These are phyloP conservation scores for Lentinula novae-zelandiae DNA, from an alignment of 1,284 basidiomycete genomes.

Conservation along the genomic window DNA sequence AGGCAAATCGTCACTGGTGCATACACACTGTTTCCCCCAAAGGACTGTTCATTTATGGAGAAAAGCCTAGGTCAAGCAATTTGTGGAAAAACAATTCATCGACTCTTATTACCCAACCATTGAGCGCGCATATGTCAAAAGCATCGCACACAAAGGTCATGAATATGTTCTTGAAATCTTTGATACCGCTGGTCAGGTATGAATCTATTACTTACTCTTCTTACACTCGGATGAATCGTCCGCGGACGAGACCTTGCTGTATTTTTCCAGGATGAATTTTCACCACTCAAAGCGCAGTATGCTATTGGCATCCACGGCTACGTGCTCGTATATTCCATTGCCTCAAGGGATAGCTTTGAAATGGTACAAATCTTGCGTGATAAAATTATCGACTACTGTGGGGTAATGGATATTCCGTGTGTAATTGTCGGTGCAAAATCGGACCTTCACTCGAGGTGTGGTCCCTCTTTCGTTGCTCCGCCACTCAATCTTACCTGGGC, in stretches of 20 bases:
- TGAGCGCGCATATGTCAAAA: conserved; percentile 88
- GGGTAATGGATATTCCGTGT: conserved; percentile 87
- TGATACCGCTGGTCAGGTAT: conserved; percentile 79
- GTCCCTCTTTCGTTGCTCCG: conserved; percentile 1
- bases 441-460: conserved; percentile 76
- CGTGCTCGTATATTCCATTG: conserved; percentile 93
- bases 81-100: conserved; percentile 66
- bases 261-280: conserved; percentile 77
- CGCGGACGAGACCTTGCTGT: background rate
- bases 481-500: conserved; percentile 19
- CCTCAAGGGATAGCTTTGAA: conserved; percentile 89
- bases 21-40: background rate
- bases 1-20: conserved; percentile 74
- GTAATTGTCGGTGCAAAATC: conserved; percentile 96
- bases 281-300: conserved; percentile 79
- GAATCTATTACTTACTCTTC: background rate
- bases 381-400: conserved; percentile 96
- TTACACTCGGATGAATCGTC: background rate
- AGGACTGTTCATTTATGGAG: background rate
- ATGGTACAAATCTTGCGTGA: conserved; percentile 96
- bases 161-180: conserved; percentile 85
- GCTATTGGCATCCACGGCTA: conserved; percentile 84
- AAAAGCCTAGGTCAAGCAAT: conserved; percentile 51
- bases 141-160: conserved; percentile 79
- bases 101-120: conserved; percentile 95